Evolutionary conservation across 768 basidiomycete species (phyloP), one percentile per base, ranked within the genome.

Genomic region (Clitopilus passeckerianus): DNA sequence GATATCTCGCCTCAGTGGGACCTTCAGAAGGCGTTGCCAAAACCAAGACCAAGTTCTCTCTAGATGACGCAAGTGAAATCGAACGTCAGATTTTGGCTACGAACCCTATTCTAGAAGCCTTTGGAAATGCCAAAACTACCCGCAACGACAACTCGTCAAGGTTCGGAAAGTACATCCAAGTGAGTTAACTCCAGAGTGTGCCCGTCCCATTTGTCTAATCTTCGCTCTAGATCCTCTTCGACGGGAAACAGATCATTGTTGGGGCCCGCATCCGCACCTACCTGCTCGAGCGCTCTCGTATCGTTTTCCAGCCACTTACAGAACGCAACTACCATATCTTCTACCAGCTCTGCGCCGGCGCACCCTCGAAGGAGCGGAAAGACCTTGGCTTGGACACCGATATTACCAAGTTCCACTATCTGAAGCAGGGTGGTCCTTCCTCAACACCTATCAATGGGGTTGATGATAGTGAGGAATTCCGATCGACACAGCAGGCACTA

Each of bases 311-410:
- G 73, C 96, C 97, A 16, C 80, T 91, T 60, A 95, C 91, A 46
- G 97, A 99, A 73, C 87, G 97, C 60, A 99, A 99, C 75, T 99
- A 98, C 75, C 97, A 99, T 73, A 98, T 99, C 66, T 99, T 99
- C 80, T 98, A 99, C 75, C 97, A 99, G 71, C 79, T 99, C n/a
- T 94, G 96, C 65, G 91, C 95, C 0, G 97, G 97, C 53, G 94
- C 93, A 9, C 95, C 97, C 1, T 77, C 91, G 22, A 96, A 96
- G 72, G 97, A 99, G 69, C 86, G 93, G 43, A 96, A 96, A 74
- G 93, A 95, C 67, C 85, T 98, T 50, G 95, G 94, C 5, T 81
- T 99, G 35, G 93, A 95, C 66, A 78, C 81, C 18, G 91, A 95
- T 68, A 80, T 92, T 59, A 84, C 84, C 58, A 91, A 93, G 71